Percentiles rank a stretch among this genome's conserved stretches.
These are phyloP conservation scores for Cryptococcus maquisensis DNA, from an alignment of 1,284 basidiomycete genomes.

Conservation along the genomic window DNA sequence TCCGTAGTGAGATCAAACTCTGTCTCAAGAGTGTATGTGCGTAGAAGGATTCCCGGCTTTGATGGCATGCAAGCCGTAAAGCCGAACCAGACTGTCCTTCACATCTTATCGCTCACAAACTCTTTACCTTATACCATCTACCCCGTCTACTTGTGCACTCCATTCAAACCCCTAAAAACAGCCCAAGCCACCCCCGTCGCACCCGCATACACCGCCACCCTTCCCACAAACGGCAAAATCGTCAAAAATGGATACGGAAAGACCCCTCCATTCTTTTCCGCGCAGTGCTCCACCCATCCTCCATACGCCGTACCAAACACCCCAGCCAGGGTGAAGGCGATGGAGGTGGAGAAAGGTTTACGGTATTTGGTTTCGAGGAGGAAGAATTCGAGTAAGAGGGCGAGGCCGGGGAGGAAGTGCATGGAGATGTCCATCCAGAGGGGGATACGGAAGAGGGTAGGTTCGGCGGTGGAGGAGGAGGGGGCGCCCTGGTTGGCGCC, in stretches of 20 bases:
- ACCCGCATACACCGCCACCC: conserved; percentile 61
- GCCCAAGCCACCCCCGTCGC: conserved; percentile 56
- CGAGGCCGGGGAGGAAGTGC: conserved; percentile 61
- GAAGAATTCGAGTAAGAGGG: conserved; percentile 66
- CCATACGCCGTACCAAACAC: conserved; percentile 57
- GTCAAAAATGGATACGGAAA: conserved; percentile 82
- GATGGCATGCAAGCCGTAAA: no score
- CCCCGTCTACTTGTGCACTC: conserved; percentile 23
- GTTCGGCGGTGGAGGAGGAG: conserved; percentile 46
- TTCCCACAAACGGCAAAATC: conserved; percentile 54
- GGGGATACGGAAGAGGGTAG: conserved; percentile 55
- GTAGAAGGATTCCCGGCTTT: no score
- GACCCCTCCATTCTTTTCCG: conserved; percentile 55
- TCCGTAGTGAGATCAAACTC: no score
- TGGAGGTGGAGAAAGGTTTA: conserved; percentile 50
- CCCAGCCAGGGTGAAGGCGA: conserved; percentile 53
- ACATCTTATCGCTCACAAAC: no score
- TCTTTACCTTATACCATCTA: no score
- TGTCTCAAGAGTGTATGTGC: no score
- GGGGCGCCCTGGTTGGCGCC: conserved; percentile 43
- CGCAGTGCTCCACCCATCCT: conserved; percentile 66
- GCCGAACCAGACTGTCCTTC: no score
- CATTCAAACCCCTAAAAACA: conserved; percentile 57
- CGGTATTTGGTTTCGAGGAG: conserved; percentile 61
- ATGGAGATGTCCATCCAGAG: conserved; percentile 59